phyloP scores from a whole-genome alignment of 1,139 yeast species.

The Magnusiomyces fungicola region DNA sequence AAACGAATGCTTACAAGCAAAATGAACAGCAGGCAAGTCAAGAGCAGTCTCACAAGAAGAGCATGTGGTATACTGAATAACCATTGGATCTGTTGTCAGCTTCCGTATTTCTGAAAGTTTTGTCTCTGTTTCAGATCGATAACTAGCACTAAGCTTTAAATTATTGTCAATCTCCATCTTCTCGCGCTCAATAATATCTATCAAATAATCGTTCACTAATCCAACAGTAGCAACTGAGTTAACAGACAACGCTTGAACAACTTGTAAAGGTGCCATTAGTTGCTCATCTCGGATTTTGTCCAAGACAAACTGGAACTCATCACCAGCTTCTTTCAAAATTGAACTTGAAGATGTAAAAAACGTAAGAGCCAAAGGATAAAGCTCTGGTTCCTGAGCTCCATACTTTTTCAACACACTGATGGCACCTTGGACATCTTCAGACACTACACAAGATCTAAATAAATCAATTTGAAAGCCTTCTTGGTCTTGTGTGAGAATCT shows the following conservation, averaged over 20 bases:
- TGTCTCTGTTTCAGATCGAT: conserved; percentile 56
- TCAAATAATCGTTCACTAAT: conserved; percentile 59
- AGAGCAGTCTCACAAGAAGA: conserved; percentile 59
- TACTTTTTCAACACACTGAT: conserved; percentile 49
- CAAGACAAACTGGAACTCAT: conserved; percentile 45
- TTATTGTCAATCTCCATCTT: conserved; percentile 64
- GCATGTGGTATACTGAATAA: conserved; percentile 65
- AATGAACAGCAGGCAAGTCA: conserved; percentile 77
- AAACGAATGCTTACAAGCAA: conserved; percentile 79
- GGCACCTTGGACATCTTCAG: conserved; percentile 52
- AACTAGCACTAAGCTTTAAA: conserved; percentile 56
- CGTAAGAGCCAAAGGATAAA: conserved; percentile 59
- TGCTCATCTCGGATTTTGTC: conserved; percentile 46
- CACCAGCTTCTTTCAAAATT: conserved; percentile 48
- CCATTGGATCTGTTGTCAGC: conserved; percentile 47
- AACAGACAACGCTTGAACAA: conserved; percentile 59
- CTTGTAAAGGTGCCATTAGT: conserved; percentile 66
- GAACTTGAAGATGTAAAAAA: conserved; percentile 55
- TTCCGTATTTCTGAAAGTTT: conserved; percentile 49
- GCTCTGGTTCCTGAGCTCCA: conserved; percentile 56
- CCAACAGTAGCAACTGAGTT: conserved; percentile 68
- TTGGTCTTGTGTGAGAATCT: conserved; percentile 27
- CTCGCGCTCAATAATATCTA: conserved; percentile 54
- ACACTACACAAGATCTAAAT: conserved; percentile 55
- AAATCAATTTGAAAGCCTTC: conserved; percentile 54